These are phyloP conservation scores for Nicotiana undulata DNA, from an alignment of 257 asterid genomes.

Conservation along the genomic window DNA sequence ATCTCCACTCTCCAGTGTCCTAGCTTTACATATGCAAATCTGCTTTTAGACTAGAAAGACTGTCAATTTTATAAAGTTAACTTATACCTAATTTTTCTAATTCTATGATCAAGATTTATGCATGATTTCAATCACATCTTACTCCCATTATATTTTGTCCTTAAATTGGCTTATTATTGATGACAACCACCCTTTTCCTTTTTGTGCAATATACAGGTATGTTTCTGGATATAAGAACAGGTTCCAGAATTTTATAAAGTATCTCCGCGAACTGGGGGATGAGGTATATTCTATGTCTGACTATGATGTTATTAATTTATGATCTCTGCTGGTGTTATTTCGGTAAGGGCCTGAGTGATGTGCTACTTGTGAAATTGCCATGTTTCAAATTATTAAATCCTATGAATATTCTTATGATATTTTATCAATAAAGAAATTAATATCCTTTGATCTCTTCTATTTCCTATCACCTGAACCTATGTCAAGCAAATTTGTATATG, in stretches of 20 bases:
- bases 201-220: conserved; percentile 53
- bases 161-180: background rate
- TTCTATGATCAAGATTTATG: background rate
- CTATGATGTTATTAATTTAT: conserved; percentile 1
- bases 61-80: background rate
- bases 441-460: background rate
- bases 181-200: background rate
- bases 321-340: background rate
- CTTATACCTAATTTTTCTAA: background rate
- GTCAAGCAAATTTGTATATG: background rate
- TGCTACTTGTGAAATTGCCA: background rate
- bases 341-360: background rate
- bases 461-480: background rate
- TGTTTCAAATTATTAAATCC: background rate
- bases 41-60: background rate
- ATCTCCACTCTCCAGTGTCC: background rate
- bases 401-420: background rate
- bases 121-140: background rate
- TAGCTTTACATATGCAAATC: background rate
- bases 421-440: background rate
- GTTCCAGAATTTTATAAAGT: conserved; percentile 93
- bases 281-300: conserved; percentile 48
- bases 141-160: background rate
- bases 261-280: conserved; percentile 97
- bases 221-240: conserved; percentile 95